A percentile compares a stretch with the other conserved stretches of the same genome.
Evolutionary conservation across 257 asterid species (phyloP).

Genomic region (Cynanchum wilfordii): DNA sequence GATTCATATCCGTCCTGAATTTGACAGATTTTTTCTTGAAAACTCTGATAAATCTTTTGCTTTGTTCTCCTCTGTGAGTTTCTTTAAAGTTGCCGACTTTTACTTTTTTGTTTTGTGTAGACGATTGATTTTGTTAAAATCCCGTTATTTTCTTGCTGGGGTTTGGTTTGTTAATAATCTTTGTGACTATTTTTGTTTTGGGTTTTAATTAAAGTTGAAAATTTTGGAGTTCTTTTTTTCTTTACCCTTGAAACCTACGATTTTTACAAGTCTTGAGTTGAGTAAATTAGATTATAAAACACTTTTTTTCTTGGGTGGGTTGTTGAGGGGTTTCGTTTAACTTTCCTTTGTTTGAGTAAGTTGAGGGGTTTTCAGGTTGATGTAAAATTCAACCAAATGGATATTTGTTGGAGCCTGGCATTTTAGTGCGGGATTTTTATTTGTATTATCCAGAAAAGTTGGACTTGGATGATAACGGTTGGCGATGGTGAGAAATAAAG

Average conservation of each 20-base stretch:
- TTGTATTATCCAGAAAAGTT: constrained; percentile 9
- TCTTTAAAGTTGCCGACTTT: constrained; percentile 10
- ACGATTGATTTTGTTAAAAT: constrained; percentile 8
- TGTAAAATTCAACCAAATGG: not conserved
- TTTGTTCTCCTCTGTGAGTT: constrained; percentile 19
- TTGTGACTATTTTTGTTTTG: not conserved
- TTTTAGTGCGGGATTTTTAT: not conserved
- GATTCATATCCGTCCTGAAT: not conserved
- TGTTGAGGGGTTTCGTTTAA: not conserved
- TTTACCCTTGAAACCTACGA: not conserved
- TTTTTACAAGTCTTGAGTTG: constrained; percentile 13
- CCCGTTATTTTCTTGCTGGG: constrained; percentile 9
- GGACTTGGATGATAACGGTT: constrained; percentile 28
- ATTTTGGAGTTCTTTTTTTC: not conserved
- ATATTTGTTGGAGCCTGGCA: constrained; percentile 12
- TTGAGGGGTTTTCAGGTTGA: not conserved
- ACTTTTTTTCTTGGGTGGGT: not conserved
- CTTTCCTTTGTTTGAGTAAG: no score
- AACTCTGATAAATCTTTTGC: constrained; percentile 7
- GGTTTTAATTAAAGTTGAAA: constrained; percentile 1
- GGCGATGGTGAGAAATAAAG: constrained; percentile 72
- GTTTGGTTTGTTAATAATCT: not conserved
- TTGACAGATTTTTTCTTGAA: constrained; percentile 3
- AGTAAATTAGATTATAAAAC: constrained; percentile 12
- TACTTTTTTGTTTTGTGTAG: constrained; percentile 1